Conservation (phyloP, 306 rosid genomes). For the Parietaria judaica region DNA sequence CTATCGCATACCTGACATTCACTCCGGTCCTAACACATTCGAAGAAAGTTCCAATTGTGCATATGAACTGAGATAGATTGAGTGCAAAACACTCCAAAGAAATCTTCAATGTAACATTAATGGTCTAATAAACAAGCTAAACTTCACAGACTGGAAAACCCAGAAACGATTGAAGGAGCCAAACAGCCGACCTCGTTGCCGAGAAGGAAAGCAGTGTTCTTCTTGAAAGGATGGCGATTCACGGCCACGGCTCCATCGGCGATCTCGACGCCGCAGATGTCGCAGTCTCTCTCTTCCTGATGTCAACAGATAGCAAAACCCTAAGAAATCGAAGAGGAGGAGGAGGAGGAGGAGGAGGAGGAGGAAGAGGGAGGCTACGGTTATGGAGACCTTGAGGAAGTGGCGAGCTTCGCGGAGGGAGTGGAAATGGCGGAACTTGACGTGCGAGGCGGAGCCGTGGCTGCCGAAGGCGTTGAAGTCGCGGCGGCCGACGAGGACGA, state of each 20-base stretch:
- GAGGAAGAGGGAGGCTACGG: neutral
- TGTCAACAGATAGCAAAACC: conserved; percentile 3
- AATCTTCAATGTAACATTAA: no score
- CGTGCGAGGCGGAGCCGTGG: conserved; percentile 81
- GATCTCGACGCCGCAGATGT: conserved; percentile 92
- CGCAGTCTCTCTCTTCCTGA: conserved; percentile 71
- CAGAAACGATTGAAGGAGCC: no score
- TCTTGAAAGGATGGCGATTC: conserved; percentile 73
- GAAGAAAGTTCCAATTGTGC: no score
- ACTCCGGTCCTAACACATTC: no score
- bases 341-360: neutral
- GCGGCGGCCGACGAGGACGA: conserved; percentile 76
- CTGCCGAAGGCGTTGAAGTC: conserved; percentile 87
- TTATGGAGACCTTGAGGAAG: conserved; percentile 45
- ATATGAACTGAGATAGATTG: no score
- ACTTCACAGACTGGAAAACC: no score
- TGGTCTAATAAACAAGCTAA: no score
- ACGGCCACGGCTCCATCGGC: conserved; percentile 63
- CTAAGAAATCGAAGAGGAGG: neutral
- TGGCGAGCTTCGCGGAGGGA: conserved; percentile 66
- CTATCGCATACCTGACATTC: no score
- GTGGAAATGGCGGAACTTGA: conserved; percentile 83
- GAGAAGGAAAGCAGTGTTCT: conserved; percentile 77
- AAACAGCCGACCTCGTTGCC: conserved; percentile 64
- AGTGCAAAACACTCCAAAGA: no score